Conservation (phyloP, 169 alveolate genomes). For the Plasmodium relictum region DNA sequence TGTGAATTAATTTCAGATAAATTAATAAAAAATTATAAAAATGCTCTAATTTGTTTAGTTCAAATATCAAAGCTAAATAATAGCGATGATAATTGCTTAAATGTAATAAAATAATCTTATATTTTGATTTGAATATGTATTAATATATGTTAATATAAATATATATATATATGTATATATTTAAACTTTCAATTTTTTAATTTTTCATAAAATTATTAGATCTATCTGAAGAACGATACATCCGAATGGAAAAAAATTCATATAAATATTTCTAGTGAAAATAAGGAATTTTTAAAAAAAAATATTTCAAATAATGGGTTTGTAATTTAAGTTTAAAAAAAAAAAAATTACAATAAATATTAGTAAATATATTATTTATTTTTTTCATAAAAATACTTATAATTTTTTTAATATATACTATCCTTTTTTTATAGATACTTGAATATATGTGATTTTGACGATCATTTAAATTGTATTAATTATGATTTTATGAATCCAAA, state of each 20-base stretch:
- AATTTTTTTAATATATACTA: background rate
- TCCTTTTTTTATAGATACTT: conserved; percentile 27
- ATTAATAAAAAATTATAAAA: conserved; percentile 42
- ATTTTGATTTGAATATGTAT: background rate
- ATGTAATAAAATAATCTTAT: conserved; percentile 24
- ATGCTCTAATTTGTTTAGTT: conserved; percentile 63
- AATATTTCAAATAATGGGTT: conserved; percentile 52
- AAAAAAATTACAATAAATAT: background rate
- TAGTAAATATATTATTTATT: background rate
- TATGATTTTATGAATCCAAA: conserved; percentile 72
- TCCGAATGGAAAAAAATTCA: conserved; percentile 33
- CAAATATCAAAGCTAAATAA: conserved; percentile 26
- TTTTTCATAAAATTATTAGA: conserved; percentile 36
- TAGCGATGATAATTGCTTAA: conserved; percentile 40
- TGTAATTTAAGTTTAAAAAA: background rate
- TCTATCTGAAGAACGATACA: conserved; percentile 25
- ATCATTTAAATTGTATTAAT: conserved; percentile 58
- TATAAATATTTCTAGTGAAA: conserved; percentile 15
- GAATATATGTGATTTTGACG: conserved; percentile 66
- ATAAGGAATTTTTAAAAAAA: conserved; percentile 43
- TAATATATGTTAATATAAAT: too few species aligned
- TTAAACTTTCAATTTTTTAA: background rate
- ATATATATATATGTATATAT: background rate
- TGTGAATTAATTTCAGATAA: conserved; percentile 58
- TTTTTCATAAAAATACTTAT: background rate